phyloP scores from a whole-genome alignment of 169 alveolate genomes.

The Plasmodium malariae region DNA sequence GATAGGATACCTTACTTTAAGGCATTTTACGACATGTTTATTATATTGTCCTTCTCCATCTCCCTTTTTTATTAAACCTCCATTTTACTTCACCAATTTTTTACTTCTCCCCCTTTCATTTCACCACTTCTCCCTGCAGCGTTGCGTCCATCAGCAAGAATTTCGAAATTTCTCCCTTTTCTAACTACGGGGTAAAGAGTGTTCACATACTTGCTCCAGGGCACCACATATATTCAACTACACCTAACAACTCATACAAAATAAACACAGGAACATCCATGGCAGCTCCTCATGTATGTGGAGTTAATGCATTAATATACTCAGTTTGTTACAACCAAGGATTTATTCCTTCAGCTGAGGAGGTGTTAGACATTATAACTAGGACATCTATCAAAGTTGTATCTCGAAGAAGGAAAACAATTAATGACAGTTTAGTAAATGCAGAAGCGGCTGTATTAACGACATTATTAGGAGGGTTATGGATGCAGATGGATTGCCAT shows the following conservation, averaged over 20 bases:
- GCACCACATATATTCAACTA: conserved; percentile 70
- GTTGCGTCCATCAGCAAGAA: conserved; percentile 63
- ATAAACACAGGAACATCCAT: conserved; percentile 78
- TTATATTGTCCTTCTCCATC: not conserved
- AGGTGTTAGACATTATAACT: conserved; percentile 56
- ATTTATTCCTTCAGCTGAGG: conserved; percentile 50
- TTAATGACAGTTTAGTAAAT: conserved; percentile 38
- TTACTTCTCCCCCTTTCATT: not conserved
- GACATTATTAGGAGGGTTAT: conserved; percentile 71
- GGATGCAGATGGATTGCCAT: conserved; percentile 77
- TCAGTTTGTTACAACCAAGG: conserved; percentile 68
- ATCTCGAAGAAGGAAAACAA: conserved; percentile 29
- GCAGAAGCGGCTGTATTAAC: conserved; percentile 78
- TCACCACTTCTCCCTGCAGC: conserved; percentile 26
- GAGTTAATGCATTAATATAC: conserved; percentile 73
- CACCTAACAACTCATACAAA: conserved; percentile 71
- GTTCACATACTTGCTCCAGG: conserved; percentile 81
- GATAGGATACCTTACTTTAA: not conserved
- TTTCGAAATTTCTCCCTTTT: conserved; percentile 68
- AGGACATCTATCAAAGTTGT: conserved; percentile 49
- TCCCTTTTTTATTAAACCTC: not conserved
- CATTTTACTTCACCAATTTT: not conserved
- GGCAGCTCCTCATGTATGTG: conserved; percentile 83
- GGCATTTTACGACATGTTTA: no score
- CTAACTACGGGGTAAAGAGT: conserved; percentile 76